Percentiles rank a stretch among this genome's conserved stretches.
Conservation (phyloP, 2,329 filamentous ascomycete species). For the Pyrenophora teres region DNA sequence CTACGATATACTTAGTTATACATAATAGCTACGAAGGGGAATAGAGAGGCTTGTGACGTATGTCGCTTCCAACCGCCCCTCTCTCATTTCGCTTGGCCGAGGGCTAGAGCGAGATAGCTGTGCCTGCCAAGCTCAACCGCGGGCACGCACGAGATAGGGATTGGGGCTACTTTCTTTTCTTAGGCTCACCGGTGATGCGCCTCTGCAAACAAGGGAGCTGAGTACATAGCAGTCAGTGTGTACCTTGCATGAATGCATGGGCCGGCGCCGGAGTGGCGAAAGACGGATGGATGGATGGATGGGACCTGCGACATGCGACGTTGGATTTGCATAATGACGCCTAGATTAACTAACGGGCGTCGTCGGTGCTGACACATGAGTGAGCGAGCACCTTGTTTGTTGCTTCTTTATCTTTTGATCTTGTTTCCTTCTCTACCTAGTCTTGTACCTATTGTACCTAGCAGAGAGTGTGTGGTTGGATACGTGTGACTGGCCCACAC, state of each 20-base stretch:
- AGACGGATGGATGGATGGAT: neutral
- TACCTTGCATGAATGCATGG: conserved; percentile 31
- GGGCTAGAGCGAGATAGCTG: conserved; percentile 1
- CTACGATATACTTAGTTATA: neutral
- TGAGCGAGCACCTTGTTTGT: conserved; percentile 3
- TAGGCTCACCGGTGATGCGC: neutral
- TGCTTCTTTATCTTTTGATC: conserved; percentile 4
- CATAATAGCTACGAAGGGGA: neutral
- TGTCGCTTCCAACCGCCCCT: conserved; percentile 8
- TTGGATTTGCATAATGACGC: conserved; percentile 19
- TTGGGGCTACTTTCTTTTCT: neutral
- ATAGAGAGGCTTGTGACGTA: conserved; percentile 19
- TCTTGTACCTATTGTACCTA: no score
- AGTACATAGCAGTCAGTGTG: conserved; percentile 14
- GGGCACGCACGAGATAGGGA: neutral
- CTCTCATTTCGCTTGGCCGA: conserved; percentile 19
- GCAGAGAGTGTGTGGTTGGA: conserved; percentile 3
- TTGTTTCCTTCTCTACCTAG: no score
- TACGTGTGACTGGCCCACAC: neutral
- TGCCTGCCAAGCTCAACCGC: conserved; percentile 9
- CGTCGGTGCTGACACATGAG: neutral
- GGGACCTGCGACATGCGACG: no score
- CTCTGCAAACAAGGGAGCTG: conserved; percentile 12
- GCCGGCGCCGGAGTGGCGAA: conserved; percentile 19
- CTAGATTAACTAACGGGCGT: conserved; percentile 15